A percentile compares a stretch with the other conserved stretches of the same genome.
These are phyloP conservation scores for Hydrangea macrophylla DNA, from an alignment of 148 eudicot species.

Conservation along the genomic window DNA sequence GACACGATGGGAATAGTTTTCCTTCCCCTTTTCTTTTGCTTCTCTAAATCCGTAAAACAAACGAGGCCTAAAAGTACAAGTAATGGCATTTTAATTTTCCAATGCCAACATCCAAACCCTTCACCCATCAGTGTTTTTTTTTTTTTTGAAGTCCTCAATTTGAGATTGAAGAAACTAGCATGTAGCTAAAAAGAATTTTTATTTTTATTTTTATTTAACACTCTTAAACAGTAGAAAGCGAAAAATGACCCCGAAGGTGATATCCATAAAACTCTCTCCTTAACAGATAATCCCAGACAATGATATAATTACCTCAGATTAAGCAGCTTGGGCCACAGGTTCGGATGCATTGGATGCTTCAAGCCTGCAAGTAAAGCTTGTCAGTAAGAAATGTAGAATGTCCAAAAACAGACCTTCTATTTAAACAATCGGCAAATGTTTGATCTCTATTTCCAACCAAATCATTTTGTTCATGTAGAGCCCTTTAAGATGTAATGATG, in stretches of 20 bases:
- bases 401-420: neutral
- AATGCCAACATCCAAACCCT: neutral
- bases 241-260: neutral
- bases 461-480: too few relatives aligned
- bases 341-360: slow-evolving; percentile 46
- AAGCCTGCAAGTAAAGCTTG: slow-evolving; percentile 27
- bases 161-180: neutral
- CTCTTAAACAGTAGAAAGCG: too few relatives aligned
- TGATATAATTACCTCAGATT: slow-evolving; percentile 10
- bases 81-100: too few relatives aligned
- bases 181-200: too few relatives aligned
- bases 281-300: neutral
- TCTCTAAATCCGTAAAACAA: too few relatives aligned
- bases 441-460: too few relatives aligned
- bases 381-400: slow-evolving; percentile 3
- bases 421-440: neutral
- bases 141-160: neutral
- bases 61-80: neutral
- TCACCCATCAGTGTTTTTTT: too few relatives aligned
- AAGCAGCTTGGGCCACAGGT: slow-evolving; percentile 50
- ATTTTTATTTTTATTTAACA: too few relatives aligned
- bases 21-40: too few relatives aligned
- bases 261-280: neutral
- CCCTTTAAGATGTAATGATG: neutral
- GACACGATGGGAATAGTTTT: too few relatives aligned